Conservation (phyloP, 305 asterid species). For the Solanum hybrid region DNA sequence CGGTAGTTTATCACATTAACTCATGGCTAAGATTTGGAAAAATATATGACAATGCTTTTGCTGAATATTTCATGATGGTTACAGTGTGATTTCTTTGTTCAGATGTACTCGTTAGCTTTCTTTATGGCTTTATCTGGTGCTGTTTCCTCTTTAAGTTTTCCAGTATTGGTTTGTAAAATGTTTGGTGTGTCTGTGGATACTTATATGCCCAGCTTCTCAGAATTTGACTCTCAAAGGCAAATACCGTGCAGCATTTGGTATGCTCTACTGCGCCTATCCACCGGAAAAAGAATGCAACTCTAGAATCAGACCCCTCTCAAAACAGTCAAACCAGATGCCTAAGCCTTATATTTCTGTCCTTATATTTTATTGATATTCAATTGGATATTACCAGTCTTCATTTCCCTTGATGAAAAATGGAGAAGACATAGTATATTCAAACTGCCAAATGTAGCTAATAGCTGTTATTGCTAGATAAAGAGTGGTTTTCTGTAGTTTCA, state of each 20-base stretch:
- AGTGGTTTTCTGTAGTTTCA: background rate
- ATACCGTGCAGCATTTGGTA: background rate
- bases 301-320: background rate
- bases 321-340: background rate
- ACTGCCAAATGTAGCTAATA: background rate
- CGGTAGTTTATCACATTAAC: background rate
- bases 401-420: background rate
- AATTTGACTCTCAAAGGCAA: background rate
- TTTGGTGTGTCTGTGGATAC: background rate
- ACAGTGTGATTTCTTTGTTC: background rate
- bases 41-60: background rate
- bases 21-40: background rate
- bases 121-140: background rate
- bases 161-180: background rate
- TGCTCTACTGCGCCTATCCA: background rate
- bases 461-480: background rate
- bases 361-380: background rate
- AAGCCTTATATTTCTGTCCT: background rate
- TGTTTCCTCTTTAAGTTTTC: background rate
- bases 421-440: background rate
- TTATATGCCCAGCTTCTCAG: background rate
- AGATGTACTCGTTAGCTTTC: background rate
- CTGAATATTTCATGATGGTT: background rate
- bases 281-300: background rate
- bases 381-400: background rate